Evolutionary conservation across 1,139 yeast species (phyloP).

Genomic region (Blastobotrys indianensis): DNA sequence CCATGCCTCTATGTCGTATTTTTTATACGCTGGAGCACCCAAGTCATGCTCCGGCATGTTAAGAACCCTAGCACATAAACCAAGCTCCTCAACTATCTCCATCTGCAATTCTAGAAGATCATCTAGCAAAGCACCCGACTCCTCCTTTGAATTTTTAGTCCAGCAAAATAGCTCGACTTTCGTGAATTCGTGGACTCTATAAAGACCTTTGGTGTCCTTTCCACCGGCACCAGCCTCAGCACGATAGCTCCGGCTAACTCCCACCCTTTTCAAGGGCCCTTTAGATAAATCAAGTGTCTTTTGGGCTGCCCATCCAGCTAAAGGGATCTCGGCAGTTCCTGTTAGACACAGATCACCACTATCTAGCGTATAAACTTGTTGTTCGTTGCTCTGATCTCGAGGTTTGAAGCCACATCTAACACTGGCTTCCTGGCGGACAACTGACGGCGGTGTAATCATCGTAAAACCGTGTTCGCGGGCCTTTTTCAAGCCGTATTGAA

Average conservation of each 20-base stretch:
- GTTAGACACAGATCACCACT: constrained; percentile 57
- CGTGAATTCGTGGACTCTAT: constrained; percentile 96
- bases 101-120: constrained; percentile 60
- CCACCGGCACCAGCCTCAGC: constrained; percentile 99
- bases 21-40: constrained; percentile 90
- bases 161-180: constrained; percentile 91
- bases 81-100: constrained; percentile 57
- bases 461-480: constrained; percentile 66
- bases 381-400: constrained; percentile 79
- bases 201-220: constrained; percentile 82
- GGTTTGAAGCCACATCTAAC: constrained; percentile 95
- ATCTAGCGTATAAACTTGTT: constrained; percentile 65
- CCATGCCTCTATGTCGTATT: constrained; percentile 95
- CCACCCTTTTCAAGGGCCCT: constrained; percentile 59
- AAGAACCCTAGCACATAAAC: constrained; percentile 72
- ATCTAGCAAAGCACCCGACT: constrained; percentile 44
- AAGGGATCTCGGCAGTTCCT: constrained; percentile 94
- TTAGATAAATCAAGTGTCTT: constrained; percentile 34
- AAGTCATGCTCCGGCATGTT: constrained; percentile 88
- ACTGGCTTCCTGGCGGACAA: constrained; percentile 71
- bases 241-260: constrained; percentile 80
- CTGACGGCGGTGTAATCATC: constrained; percentile 76
- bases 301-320: constrained; percentile 66
- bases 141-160: constrained; percentile 41
- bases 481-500: constrained; percentile 64